Evolutionary conservation across 192 early-diverging fungal species (phyloP), one percentile per base, ranked within the genome.

Genomic region (Backusella westeae): DNA sequence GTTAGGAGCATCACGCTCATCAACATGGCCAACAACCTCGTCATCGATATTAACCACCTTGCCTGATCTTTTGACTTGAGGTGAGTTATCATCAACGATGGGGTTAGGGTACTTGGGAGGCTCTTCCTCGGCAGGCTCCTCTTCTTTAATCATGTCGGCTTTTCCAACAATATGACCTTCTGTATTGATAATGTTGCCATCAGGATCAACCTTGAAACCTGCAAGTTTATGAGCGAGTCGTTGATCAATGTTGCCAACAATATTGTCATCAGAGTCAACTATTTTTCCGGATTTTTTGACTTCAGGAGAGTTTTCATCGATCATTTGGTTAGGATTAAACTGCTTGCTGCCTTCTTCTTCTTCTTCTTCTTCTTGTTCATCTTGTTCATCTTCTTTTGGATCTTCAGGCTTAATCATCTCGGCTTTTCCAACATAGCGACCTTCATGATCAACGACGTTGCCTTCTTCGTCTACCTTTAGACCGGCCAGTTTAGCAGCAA

Each of bases 241-340:
- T 34, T 53, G 53, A 17, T 36, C 34, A 17, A 75, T 23, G 8
- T 69, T 75, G 14, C 74, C 74, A 36, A 75, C 44, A n/a, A 69
- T 9, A n/a, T 67, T 65, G 7, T 67, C 74, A 44, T 36, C 32
- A 42, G 12, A 38, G 29, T 38, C 32, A 8, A 75, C 5, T 10
- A 75, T 35, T 10, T 75, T 69, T 44, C 74, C 74, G n/a, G 74
- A 75, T 69, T 75, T 42, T 32, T 75, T 67, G 29, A 69, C 66
- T 19, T 44, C 67, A 42, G 65, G 65, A 26, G 66, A 34, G 14
- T 75, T 67, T 7, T 73, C 69, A 70, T 36, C 36, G 15, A 70
- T 23, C n/a, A 41, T 9, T n/a, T 70, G 36, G 4, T 70, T 70
- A 53, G 29, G 46, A 56, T 73, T 53, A 42, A 36, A 32, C 23